phyloP scores from a whole-genome alignment of 441 rosid genomes.

The California macrophylla region DNA sequence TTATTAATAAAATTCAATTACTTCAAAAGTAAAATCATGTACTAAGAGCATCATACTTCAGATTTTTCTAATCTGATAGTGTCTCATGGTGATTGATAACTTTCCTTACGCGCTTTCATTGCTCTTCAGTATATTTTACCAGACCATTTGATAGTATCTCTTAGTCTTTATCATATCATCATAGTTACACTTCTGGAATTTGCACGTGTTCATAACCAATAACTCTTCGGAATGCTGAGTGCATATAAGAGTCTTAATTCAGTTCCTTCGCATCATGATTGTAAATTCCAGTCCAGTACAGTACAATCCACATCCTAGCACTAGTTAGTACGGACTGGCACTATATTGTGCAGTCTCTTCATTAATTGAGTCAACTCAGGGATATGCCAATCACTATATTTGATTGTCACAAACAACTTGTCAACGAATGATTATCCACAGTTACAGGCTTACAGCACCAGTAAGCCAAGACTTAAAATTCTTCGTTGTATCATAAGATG shows the following conservation, averaged over 20 bases:
- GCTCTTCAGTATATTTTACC: background rate
- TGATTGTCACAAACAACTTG: too few species aligned
- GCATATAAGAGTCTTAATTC: background rate
- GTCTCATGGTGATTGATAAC: too few species aligned
- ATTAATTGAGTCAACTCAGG: background rate
- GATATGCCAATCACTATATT: background rate
- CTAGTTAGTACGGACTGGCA: too few species aligned
- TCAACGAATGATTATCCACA: background rate
- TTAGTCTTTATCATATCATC: background rate
- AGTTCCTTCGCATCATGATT: background rate
- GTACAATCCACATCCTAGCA: too few species aligned
- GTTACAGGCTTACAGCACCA: background rate
- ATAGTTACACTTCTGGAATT: background rate
- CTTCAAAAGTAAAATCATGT: background rate
- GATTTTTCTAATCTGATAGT: background rate
- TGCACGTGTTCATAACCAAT: background rate
- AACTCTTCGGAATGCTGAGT: background rate
- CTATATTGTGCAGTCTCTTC: too few species aligned
- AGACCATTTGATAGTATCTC: background rate
- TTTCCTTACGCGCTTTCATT: background rate
- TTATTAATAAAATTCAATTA: background rate
- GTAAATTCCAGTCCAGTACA: too few species aligned
- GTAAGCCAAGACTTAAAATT: background rate
- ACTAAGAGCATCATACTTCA: background rate
- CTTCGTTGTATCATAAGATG: background rate